Conservation (phyloP, 164 flowering plant genomes). For the Dillenia suffruticosa region DNA sequence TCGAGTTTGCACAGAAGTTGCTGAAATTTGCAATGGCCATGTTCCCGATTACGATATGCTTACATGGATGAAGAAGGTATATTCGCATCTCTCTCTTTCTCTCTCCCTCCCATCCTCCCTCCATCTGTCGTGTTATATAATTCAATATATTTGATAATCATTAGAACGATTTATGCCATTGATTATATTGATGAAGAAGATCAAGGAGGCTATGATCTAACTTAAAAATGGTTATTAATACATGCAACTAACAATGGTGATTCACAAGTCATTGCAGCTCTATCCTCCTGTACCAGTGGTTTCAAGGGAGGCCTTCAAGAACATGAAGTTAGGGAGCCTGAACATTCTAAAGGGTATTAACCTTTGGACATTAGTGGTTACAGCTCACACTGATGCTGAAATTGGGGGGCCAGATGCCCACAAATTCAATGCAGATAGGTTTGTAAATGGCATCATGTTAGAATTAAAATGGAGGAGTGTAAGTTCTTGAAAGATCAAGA, state of each 20-base stretch:
- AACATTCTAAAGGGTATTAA: background rate
- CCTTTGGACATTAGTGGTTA: too few relatives aligned
- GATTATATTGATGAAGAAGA: too few relatives aligned
- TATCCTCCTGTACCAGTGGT: background rate
- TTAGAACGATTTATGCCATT: too few relatives aligned
- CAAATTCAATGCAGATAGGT: slow-evolving; percentile 2
- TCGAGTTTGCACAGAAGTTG: slow-evolving; percentile 13
- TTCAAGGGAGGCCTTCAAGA: background rate
- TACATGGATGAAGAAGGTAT: background rate
- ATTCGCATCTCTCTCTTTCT: background rate
- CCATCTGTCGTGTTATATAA: too few relatives aligned
- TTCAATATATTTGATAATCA: too few relatives aligned
- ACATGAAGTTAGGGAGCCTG: background rate
- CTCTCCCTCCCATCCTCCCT: too few relatives aligned
- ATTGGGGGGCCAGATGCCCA: background rate
- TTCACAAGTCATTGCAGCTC: slow-evolving; percentile 1
- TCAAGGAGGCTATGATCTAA: too few relatives aligned
- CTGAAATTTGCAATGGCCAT: background rate
- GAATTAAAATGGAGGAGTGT: too few relatives aligned
- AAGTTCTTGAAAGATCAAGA: too few relatives aligned
- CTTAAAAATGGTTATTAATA: background rate
- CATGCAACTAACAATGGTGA: slow-evolving; percentile 6
- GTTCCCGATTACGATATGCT: slow-evolving; percentile 11
- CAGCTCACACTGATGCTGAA: slow-evolving; percentile 1
- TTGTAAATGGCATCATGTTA: background rate